These are phyloP conservation scores for Talaromyces sp. DNA, from an alignment of 2,329 filamentous ascomycete species.

Conservation along the genomic window DNA sequence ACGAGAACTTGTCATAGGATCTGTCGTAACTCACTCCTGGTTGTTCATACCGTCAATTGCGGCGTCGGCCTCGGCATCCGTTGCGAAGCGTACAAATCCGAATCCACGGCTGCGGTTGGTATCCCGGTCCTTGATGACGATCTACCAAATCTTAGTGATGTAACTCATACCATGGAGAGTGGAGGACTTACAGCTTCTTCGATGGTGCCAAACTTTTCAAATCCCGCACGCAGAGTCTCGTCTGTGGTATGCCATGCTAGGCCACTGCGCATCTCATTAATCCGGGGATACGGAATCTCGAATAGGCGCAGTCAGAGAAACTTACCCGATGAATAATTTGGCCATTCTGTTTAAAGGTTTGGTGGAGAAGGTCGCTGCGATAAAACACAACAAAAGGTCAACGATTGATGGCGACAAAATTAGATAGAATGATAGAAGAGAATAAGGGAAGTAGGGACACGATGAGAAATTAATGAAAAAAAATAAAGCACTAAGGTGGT, in stretches of 20 bases:
- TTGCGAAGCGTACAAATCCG: slow-evolving; percentile 85
- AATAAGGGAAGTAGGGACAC: background rate
- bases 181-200: slow-evolving; percentile 82
- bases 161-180: background rate
- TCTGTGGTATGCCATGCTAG: slow-evolving; percentile 99
- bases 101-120: slow-evolving; percentile 96
- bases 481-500: background rate
- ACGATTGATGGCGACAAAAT: background rate
- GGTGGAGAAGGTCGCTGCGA: background rate
- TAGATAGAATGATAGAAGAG: background rate
- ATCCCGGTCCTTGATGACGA: slow-evolving; percentile 96
- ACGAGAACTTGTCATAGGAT: background rate
- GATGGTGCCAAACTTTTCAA: slow-evolving; percentile 84
- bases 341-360: slow-evolving; percentile 60
- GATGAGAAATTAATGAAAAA: background rate
- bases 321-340: slow-evolving; percentile 90
- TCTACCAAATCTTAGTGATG: slow-evolving; percentile 51
- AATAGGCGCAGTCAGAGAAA: slow-evolving; percentile 12
- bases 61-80: slow-evolving; percentile 40
- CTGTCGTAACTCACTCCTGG: slow-evolving; percentile 63
- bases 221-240: slow-evolving; percentile 78
- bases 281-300: slow-evolving; percentile 4
- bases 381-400: background rate
- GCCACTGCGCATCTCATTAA: slow-evolving; percentile 58
- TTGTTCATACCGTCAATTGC: slow-evolving; percentile 47